A percentile compares a stretch with the other conserved stretches of the same genome.
Evolutionary conservation across 2,329 filamentous ascomycete species (phyloP).

Genomic region (Boeremia lycopersici): DNA sequence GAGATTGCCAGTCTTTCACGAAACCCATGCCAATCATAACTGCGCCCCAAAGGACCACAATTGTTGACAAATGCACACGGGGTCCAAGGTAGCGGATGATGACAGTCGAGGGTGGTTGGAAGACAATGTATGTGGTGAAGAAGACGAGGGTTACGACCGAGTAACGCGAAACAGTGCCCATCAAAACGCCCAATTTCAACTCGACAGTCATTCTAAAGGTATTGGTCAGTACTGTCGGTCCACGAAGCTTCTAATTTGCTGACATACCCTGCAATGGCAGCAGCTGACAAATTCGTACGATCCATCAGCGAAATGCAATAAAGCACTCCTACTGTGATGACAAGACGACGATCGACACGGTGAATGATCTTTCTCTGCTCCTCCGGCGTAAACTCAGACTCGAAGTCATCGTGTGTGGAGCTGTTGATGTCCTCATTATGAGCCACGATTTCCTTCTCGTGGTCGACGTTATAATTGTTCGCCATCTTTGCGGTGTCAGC

Average conservation of each 20-base stretch:
- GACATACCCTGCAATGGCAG: constrained; percentile 69
- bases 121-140: constrained; percentile 52
- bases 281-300: constrained; percentile 75
- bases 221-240: constrained; percentile 25
- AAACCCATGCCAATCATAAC: constrained; percentile 55
- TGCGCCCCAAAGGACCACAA: constrained; percentile 49
- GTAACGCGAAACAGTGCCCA: constrained; percentile 42
- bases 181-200: constrained; percentile 36
- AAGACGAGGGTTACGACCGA: constrained; percentile 66
- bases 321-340: constrained; percentile 59
- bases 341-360: constrained; percentile 67
- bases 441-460: constrained; percentile 30
- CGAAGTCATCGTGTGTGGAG: constrained; percentile 34
- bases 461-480: constrained; percentile 21
- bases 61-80: constrained; percentile 42
- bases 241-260: neutral
- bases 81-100: constrained; percentile 51
- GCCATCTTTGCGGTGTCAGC: constrained; percentile 13
- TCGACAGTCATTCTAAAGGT: constrained; percentile 48
- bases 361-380: constrained; percentile 73
- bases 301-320: constrained; percentile 82
- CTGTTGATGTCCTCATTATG: constrained; percentile 33
- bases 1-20: constrained; percentile 40
- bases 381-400: constrained; percentile 58
- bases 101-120: constrained; percentile 50